Evolutionary conservation across 768 basidiomycete species (phyloP), one percentile per base, ranked within the genome.

Genomic region (Tylopilus plumbeoviolaceoides): DNA sequence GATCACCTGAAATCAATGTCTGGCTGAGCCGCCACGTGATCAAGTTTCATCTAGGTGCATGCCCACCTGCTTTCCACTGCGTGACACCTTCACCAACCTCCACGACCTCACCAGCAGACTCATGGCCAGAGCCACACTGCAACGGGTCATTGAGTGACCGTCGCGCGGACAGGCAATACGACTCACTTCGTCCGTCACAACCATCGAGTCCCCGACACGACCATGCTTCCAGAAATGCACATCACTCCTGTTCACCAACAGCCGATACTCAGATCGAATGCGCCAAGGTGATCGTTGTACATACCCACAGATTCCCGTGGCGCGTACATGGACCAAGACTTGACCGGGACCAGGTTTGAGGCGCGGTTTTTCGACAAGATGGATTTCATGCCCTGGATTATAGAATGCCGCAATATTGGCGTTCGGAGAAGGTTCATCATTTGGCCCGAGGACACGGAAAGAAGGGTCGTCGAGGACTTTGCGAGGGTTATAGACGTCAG

Each of bases 191-290:
- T 84, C 84, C 14, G 78, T 81, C 27, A 85, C 84, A 21, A 86
- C 71, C 84, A 85, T 86, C 0, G 82, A 82, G 59, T 84, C 81
- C 9, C 85, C 85, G 47, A 86, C 76, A 38, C 81, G 71, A 7
- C 84, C 84, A 64, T 85, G 82, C 56, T 84, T 76, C 84, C 84
- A 87, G 65, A 86, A 85, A 63, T 87, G 84, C 58, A 87, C 81
- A 54, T 86, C 84, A 44, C 82, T 85, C 75, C 84, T 85, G 51
- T 51, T 30, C 21, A 50, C 28, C 45, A 14, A 45, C 17, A 36
- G 1, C 14, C 20, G 38, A 27, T 5, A 12, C 27, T 46, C 28
- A 27, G 14, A 40, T 47, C 14, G 23, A 39, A 23, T n/a, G 39
- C 5, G 12, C 18, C 38, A 44, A 25, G 25, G 15, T 36, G 15